Conservation (phyloP, 1,284 basidiomycete genomes). For the Heterobasidion occidentale region DNA sequence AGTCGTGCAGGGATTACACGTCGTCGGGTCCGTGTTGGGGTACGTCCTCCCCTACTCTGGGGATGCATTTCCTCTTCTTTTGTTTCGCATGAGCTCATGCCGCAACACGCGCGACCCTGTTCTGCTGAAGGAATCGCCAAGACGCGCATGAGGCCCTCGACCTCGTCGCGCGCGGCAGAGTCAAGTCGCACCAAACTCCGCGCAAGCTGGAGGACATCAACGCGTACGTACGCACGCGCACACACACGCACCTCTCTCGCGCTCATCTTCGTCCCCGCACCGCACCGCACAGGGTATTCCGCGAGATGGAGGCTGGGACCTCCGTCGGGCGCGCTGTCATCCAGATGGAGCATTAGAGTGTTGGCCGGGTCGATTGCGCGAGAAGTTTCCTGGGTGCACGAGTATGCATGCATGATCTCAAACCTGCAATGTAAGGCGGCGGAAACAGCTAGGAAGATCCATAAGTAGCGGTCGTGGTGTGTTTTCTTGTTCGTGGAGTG, state of each 20-base stretch:
- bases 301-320: neutral
- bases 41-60: slow-evolving; percentile 16
- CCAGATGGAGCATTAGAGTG: neutral
- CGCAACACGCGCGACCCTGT: neutral
- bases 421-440: no score
- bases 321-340: neutral
- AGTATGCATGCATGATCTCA: no score
- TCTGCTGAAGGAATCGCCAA: slow-evolving; percentile 38
- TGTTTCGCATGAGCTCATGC: neutral
- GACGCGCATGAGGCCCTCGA: slow-evolving; percentile 60
- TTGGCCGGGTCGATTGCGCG: no score
- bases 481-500: no score
- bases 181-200: slow-evolving; percentile 44
- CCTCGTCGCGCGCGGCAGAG: slow-evolving; percentile 56
- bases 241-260: neutral
- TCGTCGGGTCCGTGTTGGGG: slow-evolving; percentile 59
- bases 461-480: no score
- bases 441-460: no score
- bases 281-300: neutral
- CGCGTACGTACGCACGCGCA: slow-evolving; percentile 21
- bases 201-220: slow-evolving; percentile 42
- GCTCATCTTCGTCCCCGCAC: neutral
- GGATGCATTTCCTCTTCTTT: neutral
- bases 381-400: no score
- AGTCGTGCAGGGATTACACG: slow-evolving; percentile 32